Conservation (phyloP, 1,284 basidiomycete species). For the Microbotryum violaceum region DNA sequence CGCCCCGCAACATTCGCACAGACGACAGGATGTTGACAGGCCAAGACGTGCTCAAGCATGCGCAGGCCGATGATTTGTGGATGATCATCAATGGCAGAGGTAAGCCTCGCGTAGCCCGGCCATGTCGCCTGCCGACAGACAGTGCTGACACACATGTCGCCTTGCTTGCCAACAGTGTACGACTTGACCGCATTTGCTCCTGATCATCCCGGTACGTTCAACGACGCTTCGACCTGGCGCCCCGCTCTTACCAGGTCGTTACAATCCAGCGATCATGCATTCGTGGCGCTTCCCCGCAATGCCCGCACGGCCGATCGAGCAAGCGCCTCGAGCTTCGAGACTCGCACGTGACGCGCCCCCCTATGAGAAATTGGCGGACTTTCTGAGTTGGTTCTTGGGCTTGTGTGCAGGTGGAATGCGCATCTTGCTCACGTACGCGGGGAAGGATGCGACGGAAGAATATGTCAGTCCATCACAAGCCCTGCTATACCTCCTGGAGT, state of each 20-base stretch:
- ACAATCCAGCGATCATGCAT: neutral
- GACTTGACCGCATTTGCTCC: conserved; percentile 2
- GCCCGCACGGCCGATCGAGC: neutral
- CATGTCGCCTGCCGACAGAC: neutral
- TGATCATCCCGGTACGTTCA: neutral
- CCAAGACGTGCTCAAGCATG: conserved; percentile 78
- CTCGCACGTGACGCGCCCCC: conserved; percentile 12
- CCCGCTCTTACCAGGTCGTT: conserved; percentile 41
- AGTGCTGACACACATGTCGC: neutral
- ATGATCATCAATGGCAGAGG: conserved; percentile 66
- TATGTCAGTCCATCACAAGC: conserved; percentile 1
- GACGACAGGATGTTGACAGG: conserved; percentile 27
- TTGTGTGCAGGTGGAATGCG: conserved; percentile 24
- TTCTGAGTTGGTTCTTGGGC: neutral
- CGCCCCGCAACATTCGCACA: neutral
- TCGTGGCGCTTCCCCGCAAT: neutral
- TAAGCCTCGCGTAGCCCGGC: neutral
- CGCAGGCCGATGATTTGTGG: conserved; percentile 67
- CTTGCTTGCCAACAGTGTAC: neutral
- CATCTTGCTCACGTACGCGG: conserved; percentile 31
- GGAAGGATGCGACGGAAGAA: conserved; percentile 32
- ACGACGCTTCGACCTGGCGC: conserved; percentile 61
- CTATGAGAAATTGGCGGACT: neutral
- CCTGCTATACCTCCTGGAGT: neutral
- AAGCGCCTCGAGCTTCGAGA: conserved; percentile 7